Conservation (phyloP, 352 stramenopile species). For the Phytophthora pseudosyringae region DNA sequence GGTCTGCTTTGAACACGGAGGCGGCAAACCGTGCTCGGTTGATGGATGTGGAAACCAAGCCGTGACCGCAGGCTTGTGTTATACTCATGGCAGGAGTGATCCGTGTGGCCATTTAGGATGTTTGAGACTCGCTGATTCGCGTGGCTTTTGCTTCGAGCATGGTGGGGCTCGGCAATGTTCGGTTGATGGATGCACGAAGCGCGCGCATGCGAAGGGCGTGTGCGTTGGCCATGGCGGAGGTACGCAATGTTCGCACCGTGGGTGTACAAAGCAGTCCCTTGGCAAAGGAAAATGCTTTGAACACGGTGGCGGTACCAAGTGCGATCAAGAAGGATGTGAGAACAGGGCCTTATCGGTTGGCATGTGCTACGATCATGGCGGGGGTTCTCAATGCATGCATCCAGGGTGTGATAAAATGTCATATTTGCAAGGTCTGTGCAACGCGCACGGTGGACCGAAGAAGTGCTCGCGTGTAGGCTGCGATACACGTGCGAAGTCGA, state of each 20-base stretch:
- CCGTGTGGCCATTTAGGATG: conserved; percentile 2
- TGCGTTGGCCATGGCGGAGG: conserved; percentile 55
- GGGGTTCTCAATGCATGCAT: conserved; percentile 6
- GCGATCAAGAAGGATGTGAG: conserved; percentile 42
- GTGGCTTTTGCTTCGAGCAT: conserved; percentile 76
- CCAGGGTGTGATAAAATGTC: conserved; percentile 11
- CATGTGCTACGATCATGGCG: conserved; percentile 16
- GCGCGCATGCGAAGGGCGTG: conserved; percentile 59
- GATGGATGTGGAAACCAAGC: conserved; percentile 1
- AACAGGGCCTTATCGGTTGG: conserved; percentile 19
- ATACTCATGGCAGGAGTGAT: conserved; percentile 2
- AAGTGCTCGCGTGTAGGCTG: conserved; percentile 45
- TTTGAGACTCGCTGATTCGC: conserved; percentile 26
- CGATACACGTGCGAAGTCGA: conserved; percentile 38
- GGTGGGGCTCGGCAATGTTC: conserved; percentile 68
- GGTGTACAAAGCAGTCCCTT: conserved; percentile 55
- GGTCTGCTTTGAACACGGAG: conserved; percentile 5
- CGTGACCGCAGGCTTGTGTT: conserved; percentile 1
- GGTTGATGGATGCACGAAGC: conserved; percentile 54
- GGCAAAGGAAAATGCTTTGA: conserved; percentile 55
- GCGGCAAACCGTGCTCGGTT: conserved; percentile 3
- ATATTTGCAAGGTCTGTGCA: conserved; percentile 48
- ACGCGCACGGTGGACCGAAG: conserved; percentile 53
- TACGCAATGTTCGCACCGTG: conserved; percentile 41
- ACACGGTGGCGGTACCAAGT: conserved; percentile 63